These are phyloP conservation scores for Allomyces javanicus DNA, from an alignment of 192 early-diverging fungal genomes.

Conservation along the genomic window DNA sequence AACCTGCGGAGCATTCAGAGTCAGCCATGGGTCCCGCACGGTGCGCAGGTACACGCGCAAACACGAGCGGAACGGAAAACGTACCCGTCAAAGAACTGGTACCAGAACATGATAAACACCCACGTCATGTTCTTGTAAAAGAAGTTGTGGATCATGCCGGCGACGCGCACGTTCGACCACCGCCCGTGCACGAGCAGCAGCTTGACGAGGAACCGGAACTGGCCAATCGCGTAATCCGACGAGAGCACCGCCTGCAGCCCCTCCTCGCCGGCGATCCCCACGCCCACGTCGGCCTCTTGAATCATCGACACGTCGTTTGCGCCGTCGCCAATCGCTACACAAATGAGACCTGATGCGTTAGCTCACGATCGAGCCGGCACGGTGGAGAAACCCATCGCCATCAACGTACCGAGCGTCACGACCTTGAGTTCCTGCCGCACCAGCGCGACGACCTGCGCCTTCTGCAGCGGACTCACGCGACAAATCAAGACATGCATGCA, in stretches of 20 bases:
- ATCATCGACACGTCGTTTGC: conserved; percentile 98
- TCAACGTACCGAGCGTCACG: conserved; percentile 37
- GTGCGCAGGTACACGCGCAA: not conserved
- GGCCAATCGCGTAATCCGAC: conserved; percentile 77
- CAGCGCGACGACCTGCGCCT: conserved; percentile 79
- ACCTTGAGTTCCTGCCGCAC: conserved; percentile 65
- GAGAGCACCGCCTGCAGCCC: conserved; percentile 86
- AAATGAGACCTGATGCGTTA: no score
- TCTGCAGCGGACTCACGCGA: conserved; percentile 88
- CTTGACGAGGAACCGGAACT: conserved; percentile 68
- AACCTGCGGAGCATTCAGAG: conserved; percentile 13
- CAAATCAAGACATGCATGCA: conserved; percentile 84
- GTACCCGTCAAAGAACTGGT: conserved; percentile 74
- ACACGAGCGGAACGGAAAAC: conserved; percentile 1
- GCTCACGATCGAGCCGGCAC: no score
- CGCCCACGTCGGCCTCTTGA: conserved; percentile 84
- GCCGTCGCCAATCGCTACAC: conserved; percentile 71
- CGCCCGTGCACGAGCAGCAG: conserved; percentile 81
- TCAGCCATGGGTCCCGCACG: conserved; percentile 3
- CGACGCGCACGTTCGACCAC: conserved; percentile 70
- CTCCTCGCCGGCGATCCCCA: conserved; percentile 88
- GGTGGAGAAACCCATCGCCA: no score
- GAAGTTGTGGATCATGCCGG: conserved; percentile 75
- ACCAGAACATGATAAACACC: conserved; percentile 85
- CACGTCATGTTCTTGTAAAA: conserved; percentile 92